These are phyloP conservation scores for Epichloe gansuensis DNA, from an alignment of 2,329 filamentous ascomycete species.

Conservation along the genomic window DNA sequence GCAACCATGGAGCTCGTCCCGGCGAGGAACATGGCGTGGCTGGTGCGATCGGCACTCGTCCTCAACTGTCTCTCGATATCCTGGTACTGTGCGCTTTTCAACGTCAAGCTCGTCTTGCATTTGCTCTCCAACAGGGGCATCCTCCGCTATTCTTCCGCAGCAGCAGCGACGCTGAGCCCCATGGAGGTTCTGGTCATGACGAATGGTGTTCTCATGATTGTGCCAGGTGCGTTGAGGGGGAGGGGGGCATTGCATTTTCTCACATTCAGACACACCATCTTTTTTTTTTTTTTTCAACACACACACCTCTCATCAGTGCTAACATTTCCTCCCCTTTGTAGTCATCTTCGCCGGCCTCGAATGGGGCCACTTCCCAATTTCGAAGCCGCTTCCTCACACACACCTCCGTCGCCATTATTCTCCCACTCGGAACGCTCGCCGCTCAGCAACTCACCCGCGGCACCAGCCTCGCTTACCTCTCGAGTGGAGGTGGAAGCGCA, in stretches of 20 bases:
- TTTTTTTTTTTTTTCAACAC: too few species aligned
- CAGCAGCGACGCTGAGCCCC: conserved; percentile 23
- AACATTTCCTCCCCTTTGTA: conserved; percentile 12
- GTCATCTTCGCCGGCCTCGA: conserved; percentile 39
- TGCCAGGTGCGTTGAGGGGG: conserved; percentile 32
- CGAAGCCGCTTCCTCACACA: conserved; percentile 37
- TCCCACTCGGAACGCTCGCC: conserved; percentile 39
- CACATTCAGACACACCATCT: neutral
- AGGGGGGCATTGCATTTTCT: too few species aligned
- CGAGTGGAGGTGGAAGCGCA: neutral
- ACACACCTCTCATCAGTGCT: neutral
- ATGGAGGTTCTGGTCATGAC: conserved; percentile 45
- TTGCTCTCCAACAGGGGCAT: conserved; percentile 35
- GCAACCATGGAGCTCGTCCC: conserved; percentile 15
- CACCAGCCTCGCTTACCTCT: conserved; percentile 10
- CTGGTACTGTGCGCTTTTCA: conserved; percentile 46
- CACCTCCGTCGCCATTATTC: conserved; percentile 37
- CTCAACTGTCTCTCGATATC: conserved; percentile 30
- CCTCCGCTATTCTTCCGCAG: conserved; percentile 22
- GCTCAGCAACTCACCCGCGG: conserved; percentile 32
- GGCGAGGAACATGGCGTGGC: conserved; percentile 20
- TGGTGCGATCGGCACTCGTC: conserved; percentile 26
- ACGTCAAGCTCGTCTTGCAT: conserved; percentile 36
- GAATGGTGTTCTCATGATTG: conserved; percentile 43
- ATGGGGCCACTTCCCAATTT: conserved; percentile 30